Evolutionary conservation across 148 eudicot genomes (phyloP).

Genomic region (Beta vulgaris): DNA sequence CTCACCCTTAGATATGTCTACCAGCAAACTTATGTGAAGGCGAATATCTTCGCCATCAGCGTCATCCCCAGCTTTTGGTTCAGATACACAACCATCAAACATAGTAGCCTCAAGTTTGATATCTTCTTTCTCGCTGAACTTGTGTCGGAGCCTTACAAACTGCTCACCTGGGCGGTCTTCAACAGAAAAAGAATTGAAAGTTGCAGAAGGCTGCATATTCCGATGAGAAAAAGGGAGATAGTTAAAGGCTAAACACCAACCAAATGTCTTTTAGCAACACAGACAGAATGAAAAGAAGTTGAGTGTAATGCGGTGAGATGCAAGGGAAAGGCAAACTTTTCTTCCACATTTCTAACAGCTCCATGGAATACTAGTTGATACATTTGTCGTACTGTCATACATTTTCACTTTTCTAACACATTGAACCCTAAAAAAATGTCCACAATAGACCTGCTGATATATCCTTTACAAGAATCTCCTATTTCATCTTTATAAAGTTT

Average conservation of each 20-base stretch:
- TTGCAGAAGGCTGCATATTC: conserved; percentile 44
- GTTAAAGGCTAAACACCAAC: conserved; percentile 2
- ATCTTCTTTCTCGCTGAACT: conserved; percentile 47
- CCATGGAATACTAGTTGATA: background rate
- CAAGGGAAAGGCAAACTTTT: background rate
- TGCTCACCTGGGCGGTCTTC: conserved; percentile 65
- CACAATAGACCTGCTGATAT: background rate
- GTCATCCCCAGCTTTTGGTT: conserved; percentile 45
- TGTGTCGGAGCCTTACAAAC: conserved; percentile 53
- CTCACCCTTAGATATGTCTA: conserved; percentile 57
- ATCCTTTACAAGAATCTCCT: background rate
- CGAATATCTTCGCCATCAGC: conserved; percentile 37
- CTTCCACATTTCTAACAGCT: background rate
- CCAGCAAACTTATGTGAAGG: conserved; percentile 59
- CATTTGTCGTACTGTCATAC: too few relatives aligned
- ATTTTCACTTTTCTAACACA: too few relatives aligned
- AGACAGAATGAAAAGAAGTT: background rate
- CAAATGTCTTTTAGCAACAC: background rate
- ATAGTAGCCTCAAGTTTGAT: conserved; percentile 67
- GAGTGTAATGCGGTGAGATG: background rate
- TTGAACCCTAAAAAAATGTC: background rate
- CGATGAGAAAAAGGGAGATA: conserved; percentile 5
- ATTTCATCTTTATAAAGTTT: background rate
- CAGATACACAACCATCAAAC: conserved; percentile 58
- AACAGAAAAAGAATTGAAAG: conserved; percentile 44